Percentiles rank a stretch among this genome's conserved stretches.
Conservation (phyloP, 108 stramenopile genomes). For the Skeletonema marinoi region DNA sequence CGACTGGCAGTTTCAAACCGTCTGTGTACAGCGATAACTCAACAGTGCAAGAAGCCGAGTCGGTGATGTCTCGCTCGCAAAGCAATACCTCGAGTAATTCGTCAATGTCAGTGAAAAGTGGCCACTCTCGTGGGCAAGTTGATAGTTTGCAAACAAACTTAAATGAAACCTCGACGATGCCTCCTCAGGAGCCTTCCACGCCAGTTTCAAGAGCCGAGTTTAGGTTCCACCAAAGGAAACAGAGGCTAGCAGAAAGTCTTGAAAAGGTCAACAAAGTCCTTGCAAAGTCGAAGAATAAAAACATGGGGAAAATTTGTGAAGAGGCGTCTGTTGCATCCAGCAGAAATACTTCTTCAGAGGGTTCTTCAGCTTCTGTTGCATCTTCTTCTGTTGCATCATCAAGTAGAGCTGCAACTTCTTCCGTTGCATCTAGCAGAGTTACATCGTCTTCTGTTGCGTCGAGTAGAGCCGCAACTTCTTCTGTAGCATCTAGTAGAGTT, state of each 20-base stretch:
- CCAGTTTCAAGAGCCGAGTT: slow-evolving; percentile 39
- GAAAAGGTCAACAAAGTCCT: slow-evolving; percentile 37
- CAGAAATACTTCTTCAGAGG: background rate
- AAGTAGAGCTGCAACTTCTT: background rate
- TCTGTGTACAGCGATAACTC: background rate
- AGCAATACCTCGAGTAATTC: background rate
- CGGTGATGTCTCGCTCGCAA: background rate
- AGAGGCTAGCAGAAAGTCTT: slow-evolving; percentile 36
- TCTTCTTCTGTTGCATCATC: background rate
- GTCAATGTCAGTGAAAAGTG: background rate
- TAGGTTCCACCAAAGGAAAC: slow-evolving; percentile 25
- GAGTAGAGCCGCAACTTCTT: background rate
- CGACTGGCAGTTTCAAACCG: background rate
- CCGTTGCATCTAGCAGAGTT: background rate
- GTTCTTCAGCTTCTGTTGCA: slow-evolving; percentile 2
- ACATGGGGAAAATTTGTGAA: background rate
- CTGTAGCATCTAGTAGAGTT: background rate
- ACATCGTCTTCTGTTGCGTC: background rate
- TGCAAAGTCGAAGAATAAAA: slow-evolving; percentile 16
- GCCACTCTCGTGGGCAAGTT: background rate
- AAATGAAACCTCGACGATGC: background rate
- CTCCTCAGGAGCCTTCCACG: slow-evolving; percentile 23
- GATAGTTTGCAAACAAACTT: background rate
- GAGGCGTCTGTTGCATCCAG: slow-evolving; percentile 1
- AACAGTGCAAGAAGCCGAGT: background rate